Percentiles rank a stretch among this genome's conserved stretches.
phyloP scores from a whole-genome alignment of 148 eudicot species.

The Polygonum aviculare region DNA sequence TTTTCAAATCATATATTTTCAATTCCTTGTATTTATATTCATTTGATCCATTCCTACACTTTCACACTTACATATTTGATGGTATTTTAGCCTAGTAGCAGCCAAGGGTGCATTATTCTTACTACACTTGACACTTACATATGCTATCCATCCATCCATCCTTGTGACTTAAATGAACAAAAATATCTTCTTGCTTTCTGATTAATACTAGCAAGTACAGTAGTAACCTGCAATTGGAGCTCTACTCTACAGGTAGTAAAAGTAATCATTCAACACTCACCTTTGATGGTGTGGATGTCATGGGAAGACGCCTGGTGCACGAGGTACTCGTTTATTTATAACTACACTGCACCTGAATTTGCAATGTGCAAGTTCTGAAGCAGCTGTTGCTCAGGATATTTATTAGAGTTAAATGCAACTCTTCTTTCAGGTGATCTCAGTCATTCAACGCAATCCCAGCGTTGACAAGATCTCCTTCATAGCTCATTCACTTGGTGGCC shows the following conservation, averaged over 20 bases:
- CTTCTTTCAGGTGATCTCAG: constrained; percentile 61
- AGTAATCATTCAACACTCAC: constrained; percentile 54
- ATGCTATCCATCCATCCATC: not conserved
- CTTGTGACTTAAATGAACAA: not conserved
- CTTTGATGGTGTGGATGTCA: constrained; percentile 84
- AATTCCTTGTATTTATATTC: not conserved
- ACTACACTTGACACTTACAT: not conserved
- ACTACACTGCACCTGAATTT: not conserved
- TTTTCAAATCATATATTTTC: not conserved
- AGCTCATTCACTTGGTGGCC: constrained; percentile 88
- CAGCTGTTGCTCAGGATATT: not conserved
- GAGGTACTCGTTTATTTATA: constrained; percentile 39
- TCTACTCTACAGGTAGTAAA: constrained; percentile 63
- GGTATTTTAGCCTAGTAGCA: not conserved
- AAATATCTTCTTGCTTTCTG: not conserved
- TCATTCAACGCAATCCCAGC: constrained; percentile 42
- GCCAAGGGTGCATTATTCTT: not conserved
- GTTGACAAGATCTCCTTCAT: constrained; percentile 75
- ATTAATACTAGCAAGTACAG: not conserved
- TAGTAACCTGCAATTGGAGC: not conserved
- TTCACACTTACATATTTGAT: too few species aligned
- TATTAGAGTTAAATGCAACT: not conserved
- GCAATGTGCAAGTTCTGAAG: not conserved
- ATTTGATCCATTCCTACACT: not conserved
- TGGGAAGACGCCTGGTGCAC: constrained; percentile 78